phyloP scores from a whole-genome alignment of 1,284 basidiomycete species.

The Ustilago crameri region DNA sequence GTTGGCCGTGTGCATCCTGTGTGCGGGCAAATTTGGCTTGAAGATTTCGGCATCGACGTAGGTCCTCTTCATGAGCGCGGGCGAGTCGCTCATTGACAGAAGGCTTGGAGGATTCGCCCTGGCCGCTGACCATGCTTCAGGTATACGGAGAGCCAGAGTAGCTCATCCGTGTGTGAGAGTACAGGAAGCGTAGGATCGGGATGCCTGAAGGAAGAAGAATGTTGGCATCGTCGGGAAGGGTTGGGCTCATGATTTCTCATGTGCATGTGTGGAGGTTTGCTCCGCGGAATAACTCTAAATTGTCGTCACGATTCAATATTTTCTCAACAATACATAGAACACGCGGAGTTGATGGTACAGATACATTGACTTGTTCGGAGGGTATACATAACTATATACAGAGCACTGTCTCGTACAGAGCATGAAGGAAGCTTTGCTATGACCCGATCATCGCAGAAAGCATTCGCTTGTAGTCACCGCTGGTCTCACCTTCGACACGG shows the following conservation, averaged over 20 bases:
- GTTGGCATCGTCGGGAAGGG: neutral
- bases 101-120: constrained; percentile 14
- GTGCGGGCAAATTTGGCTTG: constrained; percentile 27
- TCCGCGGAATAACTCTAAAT: constrained; percentile 2
- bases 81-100: constrained; percentile 42
- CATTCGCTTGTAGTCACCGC: constrained; percentile 61
- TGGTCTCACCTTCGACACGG: constrained; percentile 60
- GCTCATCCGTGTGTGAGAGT: neutral
- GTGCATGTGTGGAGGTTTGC: constrained; percentile 17
- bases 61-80: constrained; percentile 31
- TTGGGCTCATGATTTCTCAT: neutral
- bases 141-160: neutral
- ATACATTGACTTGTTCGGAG: constrained; percentile 3
- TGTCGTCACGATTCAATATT: too few relatives aligned
- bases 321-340: too few relatives aligned
- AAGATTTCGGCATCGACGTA: constrained; percentile 33
- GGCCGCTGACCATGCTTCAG: constrained; percentile 1
- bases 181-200: too few relatives aligned
- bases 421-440: constrained; percentile 2
- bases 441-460: constrained; percentile 54
- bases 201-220: neutral
- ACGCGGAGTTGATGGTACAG: constrained; percentile 1
- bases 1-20: constrained; percentile 1
- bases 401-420: neutral
- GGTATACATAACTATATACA: constrained; percentile 18